Percentiles rank a stretch among this genome's conserved stretches.
phyloP scores from a whole-genome alignment of 2,329 filamentous ascomycete species.

The Nigrospora osmanthi region DNA sequence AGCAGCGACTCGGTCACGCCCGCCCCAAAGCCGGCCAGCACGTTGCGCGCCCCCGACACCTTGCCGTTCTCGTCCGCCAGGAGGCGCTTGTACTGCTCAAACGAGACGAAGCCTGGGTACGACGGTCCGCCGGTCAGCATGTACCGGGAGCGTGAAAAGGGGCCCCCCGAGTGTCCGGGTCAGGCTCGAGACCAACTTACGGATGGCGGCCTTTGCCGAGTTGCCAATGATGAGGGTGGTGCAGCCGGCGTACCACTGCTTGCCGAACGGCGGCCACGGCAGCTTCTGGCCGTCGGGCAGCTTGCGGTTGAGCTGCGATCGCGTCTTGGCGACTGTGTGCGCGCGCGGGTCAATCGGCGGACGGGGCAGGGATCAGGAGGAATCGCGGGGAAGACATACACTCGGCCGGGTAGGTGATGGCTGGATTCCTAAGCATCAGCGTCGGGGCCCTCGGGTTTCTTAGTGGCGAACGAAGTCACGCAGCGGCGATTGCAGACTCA shows the following conservation, averaged over 20 bases:
- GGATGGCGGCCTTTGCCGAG: constrained; percentile 89
- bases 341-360: not conserved
- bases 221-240: constrained; percentile 96
- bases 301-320: constrained; percentile 84
- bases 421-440: constrained; percentile 22
- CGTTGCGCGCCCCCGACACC: constrained; percentile 82
- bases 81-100: constrained; percentile 85
- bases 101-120: constrained; percentile 74
- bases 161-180: too few species aligned
- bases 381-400: constrained; percentile 35
- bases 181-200: constrained; percentile 42
- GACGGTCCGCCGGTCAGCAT: not conserved
- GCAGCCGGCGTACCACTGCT: constrained; percentile 95
- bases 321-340: constrained; percentile 76
- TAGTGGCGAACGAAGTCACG: not conserved
- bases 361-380: constrained; percentile 3
- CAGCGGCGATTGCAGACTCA: constrained; percentile 27
- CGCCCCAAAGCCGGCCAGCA: constrained; percentile 88
- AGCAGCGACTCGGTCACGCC: constrained; percentile 89
- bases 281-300: constrained; percentile 78
- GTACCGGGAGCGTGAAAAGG: not conserved
- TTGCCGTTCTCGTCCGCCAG: constrained; percentile 80
- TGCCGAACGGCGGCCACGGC: constrained; percentile 88
- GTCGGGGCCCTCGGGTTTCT: too few species aligned
- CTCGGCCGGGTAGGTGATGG: constrained; percentile 75